A percentile compares a stretch with the other conserved stretches of the same genome.
phyloP scores from a whole-genome alignment of 2,329 filamentous ascomycete species.

The Xylaria digitata region DNA sequence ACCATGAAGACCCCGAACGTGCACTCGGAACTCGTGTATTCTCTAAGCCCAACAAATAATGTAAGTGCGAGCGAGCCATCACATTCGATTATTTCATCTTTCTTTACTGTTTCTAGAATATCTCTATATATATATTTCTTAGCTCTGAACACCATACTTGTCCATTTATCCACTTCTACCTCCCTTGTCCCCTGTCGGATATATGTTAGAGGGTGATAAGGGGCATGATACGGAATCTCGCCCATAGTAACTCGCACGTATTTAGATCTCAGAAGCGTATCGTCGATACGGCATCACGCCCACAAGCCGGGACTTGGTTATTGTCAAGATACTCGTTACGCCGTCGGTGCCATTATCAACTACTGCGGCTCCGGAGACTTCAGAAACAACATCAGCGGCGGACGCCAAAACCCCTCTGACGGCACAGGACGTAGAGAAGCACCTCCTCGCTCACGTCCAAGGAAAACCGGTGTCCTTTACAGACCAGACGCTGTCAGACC shows the following conservation, averaged over 20 bases:
- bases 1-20: conserved; percentile 83
- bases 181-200: neutral
- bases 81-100: neutral
- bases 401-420: conserved; percentile 22
- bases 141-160: neutral
- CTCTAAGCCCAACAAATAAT: conserved; percentile 84
- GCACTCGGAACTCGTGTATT: conserved; percentile 88
- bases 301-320: conserved; percentile 76
- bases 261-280: conserved; percentile 90
- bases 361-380: neutral
- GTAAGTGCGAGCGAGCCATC: conserved; percentile 56
- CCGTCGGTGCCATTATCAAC: conserved; percentile 40
- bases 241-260: conserved; percentile 7
- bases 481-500: conserved; percentile 68
- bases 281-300: conserved; percentile 85
- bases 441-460: conserved; percentile 71
- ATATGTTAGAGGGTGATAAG: neutral
- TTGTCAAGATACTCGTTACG: conserved; percentile 78
- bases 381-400: neutral
- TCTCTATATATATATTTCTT: neutral
- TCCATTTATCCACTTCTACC: neutral
- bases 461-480: conserved; percentile 70
- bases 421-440: conserved; percentile 63
- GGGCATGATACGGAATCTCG: neutral
- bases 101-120: no score